Evolutionary conservation across 2,329 filamentous ascomycete genomes (phyloP), one percentile per base, ranked within the genome.

Genomic region (Mycocentrospora acerina): DNA sequence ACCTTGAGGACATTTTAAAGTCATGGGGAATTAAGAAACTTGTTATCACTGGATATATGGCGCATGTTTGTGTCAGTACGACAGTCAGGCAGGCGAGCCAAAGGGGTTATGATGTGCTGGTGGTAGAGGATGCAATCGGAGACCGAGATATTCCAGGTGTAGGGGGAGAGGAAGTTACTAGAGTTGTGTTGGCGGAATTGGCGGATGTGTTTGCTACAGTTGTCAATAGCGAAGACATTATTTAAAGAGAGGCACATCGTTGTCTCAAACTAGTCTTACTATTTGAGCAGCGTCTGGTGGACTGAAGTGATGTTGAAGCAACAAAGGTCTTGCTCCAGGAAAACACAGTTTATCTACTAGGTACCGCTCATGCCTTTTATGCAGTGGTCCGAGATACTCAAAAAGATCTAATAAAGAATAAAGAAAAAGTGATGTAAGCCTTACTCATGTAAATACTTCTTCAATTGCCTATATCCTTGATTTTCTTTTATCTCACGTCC

Each of bases 71-170:
- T 72, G 61, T 84, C 47, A 67, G 79, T 5, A 77, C 80, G 0
- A 86, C 83, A 0, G 78, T 82, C 0, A 69, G 82, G 32, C 74
- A 80, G 31, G 83, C 70, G 1, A 69, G 66, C 3, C 75, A 85
- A 59, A 66, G 71, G 14, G 83, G 81, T 0, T 85, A 79, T 54
- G 80, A 86, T 55, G 75, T 84, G 16, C 33, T 84, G 1, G 57
- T 85, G 15, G 77, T 73, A 0, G 69, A 75, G 49, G 83, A 84
- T 57, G 80, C 73, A 0, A 74, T 86, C 27, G 82, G 82, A 0
- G 81, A 85, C 59, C 62, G 82, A 4, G 73, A 85, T 57, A 82
- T 86, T 27, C 82, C 82, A 2, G 81, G 81, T 1, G 75, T 73
- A 1, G 68, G 68, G 4, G 80, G 76, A 0, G 71, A 74, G 7